phyloP scores from a whole-genome alignment of 2,329 filamentous ascomycete genomes.

The Trichophyton schoenleinii region DNA sequence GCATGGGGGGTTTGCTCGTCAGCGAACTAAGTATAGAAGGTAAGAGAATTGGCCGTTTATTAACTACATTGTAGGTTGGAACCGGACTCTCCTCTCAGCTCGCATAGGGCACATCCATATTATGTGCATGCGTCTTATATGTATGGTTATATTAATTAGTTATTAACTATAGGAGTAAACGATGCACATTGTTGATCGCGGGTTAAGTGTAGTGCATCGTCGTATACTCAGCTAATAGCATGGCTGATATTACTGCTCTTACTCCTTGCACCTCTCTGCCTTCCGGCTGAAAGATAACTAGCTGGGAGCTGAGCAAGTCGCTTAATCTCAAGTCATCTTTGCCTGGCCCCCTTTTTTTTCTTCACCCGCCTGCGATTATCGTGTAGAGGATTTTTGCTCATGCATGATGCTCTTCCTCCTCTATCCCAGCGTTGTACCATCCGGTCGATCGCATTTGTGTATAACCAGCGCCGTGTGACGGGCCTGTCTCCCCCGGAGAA shows the following conservation, averaged over 20 bases:
- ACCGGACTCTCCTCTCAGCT: too few species aligned
- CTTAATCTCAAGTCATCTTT: not conserved
- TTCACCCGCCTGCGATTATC: not conserved
- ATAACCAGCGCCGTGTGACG: not conserved
- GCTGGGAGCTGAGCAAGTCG: not conserved
- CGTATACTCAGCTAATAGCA: not conserved
- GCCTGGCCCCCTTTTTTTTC: not conserved
- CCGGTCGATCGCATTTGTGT: not conserved
- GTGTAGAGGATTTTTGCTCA: not conserved
- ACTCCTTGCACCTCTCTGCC: too few species aligned
- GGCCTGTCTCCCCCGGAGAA: not conserved
- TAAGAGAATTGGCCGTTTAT: too few species aligned
- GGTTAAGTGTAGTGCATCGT: not conserved
- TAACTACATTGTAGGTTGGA: not conserved
- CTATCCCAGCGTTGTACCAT: not conserved
- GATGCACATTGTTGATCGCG: not conserved
- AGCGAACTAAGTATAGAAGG: too few species aligned
- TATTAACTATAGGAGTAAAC: not conserved
- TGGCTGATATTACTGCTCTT: not conserved
- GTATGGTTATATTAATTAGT: not conserved
- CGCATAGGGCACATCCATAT: not conserved
- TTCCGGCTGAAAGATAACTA: too few species aligned
- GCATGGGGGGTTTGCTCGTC: not conserved
- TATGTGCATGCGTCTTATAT: not conserved
- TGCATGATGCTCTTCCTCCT: not conserved